Conservation (phyloP, 805 yeast genomes). For the Danielia oregonensis region DNA sequence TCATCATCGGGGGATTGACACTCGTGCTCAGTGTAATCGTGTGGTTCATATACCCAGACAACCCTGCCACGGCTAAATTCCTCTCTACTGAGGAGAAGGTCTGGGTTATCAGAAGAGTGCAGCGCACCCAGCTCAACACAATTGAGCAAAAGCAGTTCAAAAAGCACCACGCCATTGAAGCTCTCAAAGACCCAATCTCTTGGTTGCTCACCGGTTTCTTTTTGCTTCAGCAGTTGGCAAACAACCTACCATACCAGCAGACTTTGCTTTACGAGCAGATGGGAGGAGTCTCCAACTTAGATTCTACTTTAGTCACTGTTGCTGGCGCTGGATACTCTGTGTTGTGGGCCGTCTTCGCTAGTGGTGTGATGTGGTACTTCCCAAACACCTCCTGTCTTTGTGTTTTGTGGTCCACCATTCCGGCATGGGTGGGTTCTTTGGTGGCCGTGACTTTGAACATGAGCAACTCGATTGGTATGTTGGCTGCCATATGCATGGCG, state of each 20-base stretch:
- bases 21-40: conserved; percentile 19
- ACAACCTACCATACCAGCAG: conserved; percentile 52
- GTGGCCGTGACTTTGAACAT: conserved; percentile 44
- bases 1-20: conserved; percentile 55
- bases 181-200: conserved; percentile 39
- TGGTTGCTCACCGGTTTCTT: conserved; percentile 27
- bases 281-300: conserved; percentile 38
- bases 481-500: conserved; percentile 47
- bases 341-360: conserved; percentile 36
- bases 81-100: conserved; percentile 48
- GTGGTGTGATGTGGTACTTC: conserved; percentile 23
- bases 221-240: conserved; percentile 47
- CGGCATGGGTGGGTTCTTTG: conserved; percentile 44
- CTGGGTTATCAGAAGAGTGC: conserved; percentile 39
- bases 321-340: conserved; percentile 51
- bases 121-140: conserved; percentile 29
- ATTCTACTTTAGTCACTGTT: conserved; percentile 50
- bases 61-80: conserved; percentile 51
- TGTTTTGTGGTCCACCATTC: conserved; percentile 32
- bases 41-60: conserved; percentile 47
- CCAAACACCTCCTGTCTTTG: conserved; percentile 39
- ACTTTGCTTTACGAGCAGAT: conserved; percentile 44
- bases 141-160: conserved; percentile 45
- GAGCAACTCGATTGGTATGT: conserved; percentile 36
- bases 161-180: conserved; percentile 46